A percentile compares a stretch with the other conserved stretches of the same genome.
Evolutionary conservation across 1,284 basidiomycete genomes (phyloP).

Genomic region (Veloboletus limbatus): DNA sequence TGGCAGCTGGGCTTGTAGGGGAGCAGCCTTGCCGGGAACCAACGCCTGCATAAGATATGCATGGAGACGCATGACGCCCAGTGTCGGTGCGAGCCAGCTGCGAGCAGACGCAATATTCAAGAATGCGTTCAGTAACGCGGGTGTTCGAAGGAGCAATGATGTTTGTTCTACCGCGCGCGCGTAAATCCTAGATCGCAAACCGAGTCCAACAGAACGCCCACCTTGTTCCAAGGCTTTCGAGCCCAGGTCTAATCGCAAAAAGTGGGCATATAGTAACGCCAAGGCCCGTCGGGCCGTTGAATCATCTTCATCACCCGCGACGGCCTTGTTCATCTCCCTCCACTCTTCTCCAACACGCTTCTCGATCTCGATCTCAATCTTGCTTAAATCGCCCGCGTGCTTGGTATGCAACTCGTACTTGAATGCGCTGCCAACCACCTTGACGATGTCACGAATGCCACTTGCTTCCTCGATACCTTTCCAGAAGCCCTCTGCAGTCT

Average conservation of each 20-base stretch:
- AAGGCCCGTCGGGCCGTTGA: constrained; percentile 49
- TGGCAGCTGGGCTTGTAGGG: constrained; percentile 66
- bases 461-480: constrained; percentile 82
- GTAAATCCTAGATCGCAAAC: constrained; percentile 10
- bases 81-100: constrained; percentile 87
- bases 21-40: constrained; percentile 53
- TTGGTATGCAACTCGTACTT: constrained; percentile 53
- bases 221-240: constrained; percentile 61
- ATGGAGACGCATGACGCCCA: constrained; percentile 80
- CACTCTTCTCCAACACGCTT: constrained; percentile 51
- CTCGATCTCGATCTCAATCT: constrained; percentile 58
- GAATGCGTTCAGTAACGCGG: constrained; percentile 77
- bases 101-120: constrained; percentile 83
- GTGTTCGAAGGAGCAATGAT: constrained; percentile 65
- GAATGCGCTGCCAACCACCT: constrained; percentile 72
- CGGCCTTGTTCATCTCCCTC: constrained; percentile 43
- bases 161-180: constrained; percentile 54
- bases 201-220: constrained; percentile 32
- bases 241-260: constrained; percentile 71
- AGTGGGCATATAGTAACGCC: constrained; percentile 82
- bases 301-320: constrained; percentile 39
- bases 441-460: constrained; percentile 71
- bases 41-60: constrained; percentile 86
- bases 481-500: constrained; percentile 89
- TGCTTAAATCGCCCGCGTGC: constrained; percentile 46